Evolutionary conservation across 1,284 basidiomycete genomes (phyloP), one percentile per base, ranked within the genome.

Genomic region (Ustilago sp.): DNA sequence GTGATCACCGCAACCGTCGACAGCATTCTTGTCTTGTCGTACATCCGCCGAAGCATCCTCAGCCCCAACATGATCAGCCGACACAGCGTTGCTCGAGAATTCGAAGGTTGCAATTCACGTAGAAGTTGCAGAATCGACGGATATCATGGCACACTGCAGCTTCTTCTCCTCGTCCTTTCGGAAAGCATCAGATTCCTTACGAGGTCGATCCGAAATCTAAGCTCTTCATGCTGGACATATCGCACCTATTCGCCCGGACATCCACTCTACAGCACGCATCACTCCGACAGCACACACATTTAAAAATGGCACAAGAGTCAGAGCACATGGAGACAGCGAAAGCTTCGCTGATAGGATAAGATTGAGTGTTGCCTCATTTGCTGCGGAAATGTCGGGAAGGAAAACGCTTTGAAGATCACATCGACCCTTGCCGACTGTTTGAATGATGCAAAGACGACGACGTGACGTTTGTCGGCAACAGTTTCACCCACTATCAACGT

Each of bases 361-460:
- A 28, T 28, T 28, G 23, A 28, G 23, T 3, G 3, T 28, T 28
- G 23, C 23, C 23, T 28, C 23, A 28, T 28, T 3, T 28, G 23
- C 23, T 28, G 23, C 23, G 23, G 0, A 28, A 28, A 28, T 28
- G 23, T 28, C 23, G 23, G 23, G 23, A 28, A 23, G 23, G 23
- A 28, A 3, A 28, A 28, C 13, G 8, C 8, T 50, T 2, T 28
- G 19, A 50, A 23, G 48, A 12, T 32, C 17, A 6, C 23, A 32
- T 19, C 31, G 17, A 19, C 15, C 6, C n/a, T 17, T 36, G 51
- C 12, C 28, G 8, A n/a, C 9, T 38, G 52, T 9, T 17, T 43
- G 65, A 39, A 62, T 34, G 35, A 57, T 54, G 61, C 58, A 45
- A 59, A 47, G 56, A 60, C 36, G 52, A 63, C 45, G 59, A 63